Evolutionary conservation across 306 rosid genomes (phyloP), one percentile per base, ranked within the genome.

Genomic region (Inga laurina): DNA sequence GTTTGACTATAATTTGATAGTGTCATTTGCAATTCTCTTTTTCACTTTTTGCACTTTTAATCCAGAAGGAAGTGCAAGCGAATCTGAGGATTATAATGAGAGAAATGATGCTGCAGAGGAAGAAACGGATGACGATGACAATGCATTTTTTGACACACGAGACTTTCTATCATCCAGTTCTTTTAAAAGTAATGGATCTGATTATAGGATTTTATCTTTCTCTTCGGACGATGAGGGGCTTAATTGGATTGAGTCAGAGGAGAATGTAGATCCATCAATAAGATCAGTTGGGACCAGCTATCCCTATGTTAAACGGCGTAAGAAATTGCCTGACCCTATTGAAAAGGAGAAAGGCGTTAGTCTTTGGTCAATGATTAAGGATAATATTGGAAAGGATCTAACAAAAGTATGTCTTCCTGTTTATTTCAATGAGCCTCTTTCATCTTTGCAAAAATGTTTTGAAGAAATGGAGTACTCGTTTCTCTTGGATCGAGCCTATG

Each of bases 331-430:
- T 13, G 94, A 95, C 51, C 98, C 97, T 83, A 87, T 93, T 86
- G 98, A 95, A 82, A 95, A 85, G 76, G 98, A 95, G 90, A 95
- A 92, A 90, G 86, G 97, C 78, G 98, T 95, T 67, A 95, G 97
- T 86, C 98, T 95, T 72, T 95, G 98, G 98, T 95, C 97, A 77
- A 91, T 95, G 97, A 95, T 95, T 83, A 95, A 95, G 87, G 97
- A 95, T 82, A 95, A 95, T 82, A 95, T 95, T 69, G 98, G 98
- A 80, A 95, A 93, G 86, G 98, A 95, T 88, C 95, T 95, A 68
- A 95, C 98, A 19, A 95, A 93, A 93, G 90, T 95, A 37, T 95
- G 98, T 82, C 98, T 95, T 77, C 98, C 98, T 87, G 98, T 95
- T 80, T 95, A 92, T 84, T 95, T 95, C 75, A 95, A 95, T 41